Base-by-base conservation (phyloP, 257 asterid genomes). In the Przewalskia tangutica region DNA sequence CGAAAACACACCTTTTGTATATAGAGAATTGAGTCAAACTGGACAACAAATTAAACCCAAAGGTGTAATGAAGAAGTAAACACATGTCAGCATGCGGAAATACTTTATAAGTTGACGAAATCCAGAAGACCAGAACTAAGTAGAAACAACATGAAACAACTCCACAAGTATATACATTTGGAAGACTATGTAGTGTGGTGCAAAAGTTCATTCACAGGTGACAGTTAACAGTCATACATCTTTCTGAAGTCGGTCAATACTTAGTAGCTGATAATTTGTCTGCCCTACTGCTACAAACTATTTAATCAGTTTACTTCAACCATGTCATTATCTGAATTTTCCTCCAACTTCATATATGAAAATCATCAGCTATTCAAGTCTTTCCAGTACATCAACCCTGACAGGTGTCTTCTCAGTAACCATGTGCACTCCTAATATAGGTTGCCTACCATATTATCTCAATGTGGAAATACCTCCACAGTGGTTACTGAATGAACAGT, bases 401-500 rank as follows among this genome's bases (percentile, higher is more conserved):
- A 48, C 59, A 48, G 34, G 79, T 36, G 13, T 12, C 76, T 66
- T 38, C 27, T 66, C 58, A 73, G 20, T 73, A 51, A 44, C 46
- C 79, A 48, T 50, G 42, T 23, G 60, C 59, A 73, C 59, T 73
- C 42, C 79, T 73, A 3, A 48, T 70, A 70, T 18, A 70, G 7
- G 42, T 73, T 44, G 16, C 40, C 53, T 48, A 27, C 59, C 79
- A 71, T 71, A 71, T 27, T 27, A 27, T 27, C 79, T 46, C 79
- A 48, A 27, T 48, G 60, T 48, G 58, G 78, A 68, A n/a, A 17
- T 59, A 42, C 7, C 16, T 68, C 77, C 77, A 40, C 55, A 44
- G 20, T 73, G 60, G 79, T 23, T 20, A 48, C 77, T 16, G 65
- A 71, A 48, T 48, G 84, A 63, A 82, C 54, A 54, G 65, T 81